phyloP scores from a whole-genome alignment of 2,329 filamentous ascomycete genomes.

The Cryphonectria carpinicola region DNA sequence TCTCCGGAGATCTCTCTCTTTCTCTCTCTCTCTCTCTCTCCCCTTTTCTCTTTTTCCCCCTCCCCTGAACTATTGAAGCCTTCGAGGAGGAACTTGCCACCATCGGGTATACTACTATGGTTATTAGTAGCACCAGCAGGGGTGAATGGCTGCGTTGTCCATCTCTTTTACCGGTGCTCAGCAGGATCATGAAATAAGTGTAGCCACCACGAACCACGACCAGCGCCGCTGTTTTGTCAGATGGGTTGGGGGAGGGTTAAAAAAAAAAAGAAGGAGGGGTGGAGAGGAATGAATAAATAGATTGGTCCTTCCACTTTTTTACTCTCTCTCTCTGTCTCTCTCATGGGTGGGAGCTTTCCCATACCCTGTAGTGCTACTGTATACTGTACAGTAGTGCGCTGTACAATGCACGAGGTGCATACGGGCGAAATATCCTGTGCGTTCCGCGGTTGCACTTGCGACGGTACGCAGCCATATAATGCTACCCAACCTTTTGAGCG shows the following conservation, averaged over 20 bases:
- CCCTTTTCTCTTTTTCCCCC: background rate
- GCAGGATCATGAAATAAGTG: background rate
- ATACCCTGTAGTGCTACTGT: conserved; percentile 6
- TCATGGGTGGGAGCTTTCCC: conserved; percentile 15
- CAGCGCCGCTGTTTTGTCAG: background rate
- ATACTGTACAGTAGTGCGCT: conserved; percentile 27
- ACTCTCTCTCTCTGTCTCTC: background rate
- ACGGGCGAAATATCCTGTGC: conserved; percentile 29
- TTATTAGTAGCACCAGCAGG: background rate
- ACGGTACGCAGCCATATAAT: conserved; percentile 22
- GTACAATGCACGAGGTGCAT: conserved; percentile 28
- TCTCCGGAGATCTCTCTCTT: background rate
- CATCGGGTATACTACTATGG: background rate
- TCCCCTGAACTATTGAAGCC: background rate
- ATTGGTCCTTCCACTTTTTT: background rate
- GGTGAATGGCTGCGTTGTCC: conserved; percentile 24
- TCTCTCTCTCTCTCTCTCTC: background rate
- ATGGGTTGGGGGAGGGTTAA: conserved; percentile 27
- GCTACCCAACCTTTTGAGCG: conserved; percentile 11
- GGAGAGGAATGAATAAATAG: conserved; percentile 10
- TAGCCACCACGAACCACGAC: background rate
- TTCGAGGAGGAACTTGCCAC: background rate
- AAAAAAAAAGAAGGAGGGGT: background rate
- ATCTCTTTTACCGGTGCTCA: conserved; percentile 11
- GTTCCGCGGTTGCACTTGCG: conserved; percentile 28